Percentiles rank a stretch among this genome's conserved stretches.
phyloP scores from a whole-genome alignment of 2,329 filamentous ascomycete species.

The Penicillium vulpinum region DNA sequence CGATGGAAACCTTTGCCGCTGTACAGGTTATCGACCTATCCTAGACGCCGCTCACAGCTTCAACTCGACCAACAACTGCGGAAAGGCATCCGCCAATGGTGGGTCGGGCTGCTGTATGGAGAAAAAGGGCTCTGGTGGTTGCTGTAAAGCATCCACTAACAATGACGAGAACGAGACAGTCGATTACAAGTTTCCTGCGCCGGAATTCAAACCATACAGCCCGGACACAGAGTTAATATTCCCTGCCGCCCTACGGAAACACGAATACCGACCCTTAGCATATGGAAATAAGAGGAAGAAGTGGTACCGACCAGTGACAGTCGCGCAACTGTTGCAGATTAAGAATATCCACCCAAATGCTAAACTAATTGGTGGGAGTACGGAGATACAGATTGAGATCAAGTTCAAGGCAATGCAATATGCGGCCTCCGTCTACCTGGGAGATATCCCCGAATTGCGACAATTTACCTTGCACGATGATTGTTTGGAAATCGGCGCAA shows the following conservation, averaged over 20 bases:
- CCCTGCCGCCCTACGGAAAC: constrained; percentile 78
- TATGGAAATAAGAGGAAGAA: constrained; percentile 94
- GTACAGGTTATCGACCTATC: constrained; percentile 92
- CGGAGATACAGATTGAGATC: constrained; percentile 96
- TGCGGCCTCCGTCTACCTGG: constrained; percentile 84
- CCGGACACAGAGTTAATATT: constrained; percentile 95
- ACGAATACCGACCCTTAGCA: constrained; percentile 75
- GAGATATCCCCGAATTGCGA: constrained; percentile 85
- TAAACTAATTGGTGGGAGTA: constrained; percentile 94
- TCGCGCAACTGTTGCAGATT: constrained; percentile 87
- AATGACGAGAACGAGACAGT: constrained; percentile 32
- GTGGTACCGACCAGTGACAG: constrained; percentile 87
- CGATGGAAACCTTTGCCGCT: constrained; percentile 92
- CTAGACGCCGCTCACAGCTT: constrained; percentile 93
- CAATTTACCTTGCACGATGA: constrained; percentile 79
- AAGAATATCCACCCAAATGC: constrained; percentile 81
- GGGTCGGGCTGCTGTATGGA: constrained; percentile 73
- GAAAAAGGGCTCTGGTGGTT: constrained; percentile 57
- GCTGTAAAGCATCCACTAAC: constrained; percentile 65
- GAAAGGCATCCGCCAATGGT: constrained; percentile 58
- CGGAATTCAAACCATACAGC: constrained; percentile 91
- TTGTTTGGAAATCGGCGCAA: constrained; percentile 87
- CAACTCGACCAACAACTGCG: constrained; percentile 54
- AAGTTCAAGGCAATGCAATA: constrained; percentile 97
- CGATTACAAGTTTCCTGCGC: constrained; percentile 70